phyloP scores from a whole-genome alignment of 208 protist genomes.

The Eutreptiella sp. region DNA sequence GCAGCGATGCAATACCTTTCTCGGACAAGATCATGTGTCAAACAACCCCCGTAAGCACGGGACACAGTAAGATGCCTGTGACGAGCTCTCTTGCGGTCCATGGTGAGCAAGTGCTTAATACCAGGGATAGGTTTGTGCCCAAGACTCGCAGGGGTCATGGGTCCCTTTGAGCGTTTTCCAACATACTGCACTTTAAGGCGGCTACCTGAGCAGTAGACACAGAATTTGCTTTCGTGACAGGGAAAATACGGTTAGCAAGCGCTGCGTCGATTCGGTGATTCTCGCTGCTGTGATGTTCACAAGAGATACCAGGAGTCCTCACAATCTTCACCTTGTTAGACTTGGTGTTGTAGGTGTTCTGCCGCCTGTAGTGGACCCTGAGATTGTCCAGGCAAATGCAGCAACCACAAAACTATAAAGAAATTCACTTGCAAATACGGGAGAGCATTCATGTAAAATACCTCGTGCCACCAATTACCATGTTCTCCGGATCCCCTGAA shows the following conservation, averaged over 20 bases:
- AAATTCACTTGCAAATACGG: no score
- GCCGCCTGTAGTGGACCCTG: slow-evolving; percentile 16
- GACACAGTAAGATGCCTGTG: slow-evolving; percentile 88
- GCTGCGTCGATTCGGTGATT: neutral
- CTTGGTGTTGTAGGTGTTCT: slow-evolving; percentile 57
- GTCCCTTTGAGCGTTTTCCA: slow-evolving; percentile 81
- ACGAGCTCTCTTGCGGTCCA: slow-evolving; percentile 61
- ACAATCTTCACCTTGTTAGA: slow-evolving; percentile 29
- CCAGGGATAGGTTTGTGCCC: slow-evolving; percentile 79
- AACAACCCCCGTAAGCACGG: slow-evolving; percentile 92
- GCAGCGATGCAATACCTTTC: slow-evolving; percentile 48
- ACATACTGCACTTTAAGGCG: slow-evolving; percentile 86
- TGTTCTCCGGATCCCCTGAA: no score
- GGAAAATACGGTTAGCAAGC: neutral
- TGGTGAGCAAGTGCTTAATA: slow-evolving; percentile 80
- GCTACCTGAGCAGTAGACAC: slow-evolving; percentile 61
- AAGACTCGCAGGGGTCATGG: slow-evolving; percentile 84
- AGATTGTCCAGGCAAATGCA: no score
- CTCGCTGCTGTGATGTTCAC: neutral
- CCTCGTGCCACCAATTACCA: no score
- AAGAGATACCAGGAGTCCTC: slow-evolving; percentile 57
- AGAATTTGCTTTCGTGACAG: neutral
- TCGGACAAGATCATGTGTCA: slow-evolving; percentile 86
- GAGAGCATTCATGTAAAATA: no score
- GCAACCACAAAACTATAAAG: no score